A percentile compares a stretch with the other conserved stretches of the same genome.
phyloP scores from a whole-genome alignment of 2,329 filamentous ascomycete genomes.

The Proliferodiscus dingleyae region DNA sequence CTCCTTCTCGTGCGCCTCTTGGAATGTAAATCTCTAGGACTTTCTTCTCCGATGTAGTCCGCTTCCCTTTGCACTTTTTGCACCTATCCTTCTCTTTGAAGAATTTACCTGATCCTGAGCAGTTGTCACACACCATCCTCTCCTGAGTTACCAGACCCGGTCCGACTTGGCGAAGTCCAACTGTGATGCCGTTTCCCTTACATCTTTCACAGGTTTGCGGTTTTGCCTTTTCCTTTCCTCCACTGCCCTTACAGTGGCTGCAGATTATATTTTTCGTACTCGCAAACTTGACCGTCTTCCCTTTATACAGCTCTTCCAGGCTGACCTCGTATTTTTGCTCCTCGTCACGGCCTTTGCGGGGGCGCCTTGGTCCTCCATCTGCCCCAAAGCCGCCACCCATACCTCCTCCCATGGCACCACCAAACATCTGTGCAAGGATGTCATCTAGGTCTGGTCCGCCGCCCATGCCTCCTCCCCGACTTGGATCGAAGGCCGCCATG shows the following conservation, averaged over 20 bases:
- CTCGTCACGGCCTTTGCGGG: slow-evolving; percentile 73
- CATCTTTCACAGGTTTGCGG: slow-evolving; percentile 78
- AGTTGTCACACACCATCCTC: slow-evolving; percentile 74
- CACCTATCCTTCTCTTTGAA: slow-evolving; percentile 97
- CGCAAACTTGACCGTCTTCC: slow-evolving; percentile 95
- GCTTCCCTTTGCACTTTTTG: slow-evolving; percentile 96
- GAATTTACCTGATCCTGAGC: slow-evolving; percentile 77
- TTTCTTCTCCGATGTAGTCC: slow-evolving; percentile 83
- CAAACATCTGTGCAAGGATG: slow-evolving; percentile 89
- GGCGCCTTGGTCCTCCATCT: slow-evolving; percentile 48
- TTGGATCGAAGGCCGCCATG: slow-evolving; percentile 88
- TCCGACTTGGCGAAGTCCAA: slow-evolving; percentile 76
- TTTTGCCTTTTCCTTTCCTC: slow-evolving; percentile 89
- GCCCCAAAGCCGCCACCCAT: slow-evolving; percentile 39
- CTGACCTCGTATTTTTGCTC: slow-evolving; percentile 88
- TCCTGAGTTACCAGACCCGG: slow-evolving; percentile 82
- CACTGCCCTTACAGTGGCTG: slow-evolving; percentile 77
- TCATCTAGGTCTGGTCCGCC: slow-evolving; percentile 84
- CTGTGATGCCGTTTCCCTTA: slow-evolving; percentile 71
- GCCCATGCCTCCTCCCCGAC: slow-evolving; percentile 56
- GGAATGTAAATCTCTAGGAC: slow-evolving; percentile 95
- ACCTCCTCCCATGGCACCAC: slow-evolving; percentile 57
- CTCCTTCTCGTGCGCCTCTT: slow-evolving; percentile 77
- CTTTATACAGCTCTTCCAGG: slow-evolving; percentile 94
- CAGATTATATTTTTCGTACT: slow-evolving; percentile 94